A percentile compares a stretch with the other conserved stretches of the same genome.
Conservation (phyloP, 208 protist genomes). For the Trypanosoma theileri region DNA sequence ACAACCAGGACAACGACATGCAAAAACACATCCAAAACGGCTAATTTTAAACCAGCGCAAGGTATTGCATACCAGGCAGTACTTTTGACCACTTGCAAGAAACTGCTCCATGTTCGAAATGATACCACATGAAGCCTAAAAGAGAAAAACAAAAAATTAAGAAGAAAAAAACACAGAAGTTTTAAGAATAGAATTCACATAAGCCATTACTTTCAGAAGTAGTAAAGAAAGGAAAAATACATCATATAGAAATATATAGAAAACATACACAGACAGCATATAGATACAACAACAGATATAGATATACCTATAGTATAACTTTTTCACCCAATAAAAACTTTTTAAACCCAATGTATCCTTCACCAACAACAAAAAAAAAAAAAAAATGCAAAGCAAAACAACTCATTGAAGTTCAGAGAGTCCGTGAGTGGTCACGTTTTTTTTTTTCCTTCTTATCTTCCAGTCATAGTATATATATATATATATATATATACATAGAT, state of each 20-base stretch:
- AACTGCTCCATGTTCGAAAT: slow-evolving; percentile 50
- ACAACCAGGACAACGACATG: slow-evolving; percentile 40
- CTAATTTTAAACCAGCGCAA: slow-evolving; percentile 51
- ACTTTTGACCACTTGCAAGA: slow-evolving; percentile 31
- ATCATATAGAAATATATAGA: neutral
- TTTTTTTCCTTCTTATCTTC: no score
- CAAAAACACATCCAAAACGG: slow-evolving; percentile 73
- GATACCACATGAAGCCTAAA: slow-evolving; percentile 8
- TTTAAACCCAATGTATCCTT: no score
- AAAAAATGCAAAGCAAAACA: no score
- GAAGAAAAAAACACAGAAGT: slow-evolving; percentile 2
- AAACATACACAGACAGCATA: no score
- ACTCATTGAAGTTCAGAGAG: no score
- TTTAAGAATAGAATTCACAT: neutral
- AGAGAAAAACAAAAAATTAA: neutral
- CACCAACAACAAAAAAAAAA: no score
- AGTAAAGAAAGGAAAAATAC: neutral
- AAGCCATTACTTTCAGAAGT: neutral
- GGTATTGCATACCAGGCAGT: slow-evolving; percentile 37
- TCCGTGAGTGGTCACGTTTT: no score
- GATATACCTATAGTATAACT: no score
- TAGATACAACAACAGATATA: no score
- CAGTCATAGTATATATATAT: no score
- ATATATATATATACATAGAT: no score
- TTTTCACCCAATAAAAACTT: no score